Base-by-base conservation (phyloP, 331 rosid genomes). In the Telfairia occidentalis region DNA sequence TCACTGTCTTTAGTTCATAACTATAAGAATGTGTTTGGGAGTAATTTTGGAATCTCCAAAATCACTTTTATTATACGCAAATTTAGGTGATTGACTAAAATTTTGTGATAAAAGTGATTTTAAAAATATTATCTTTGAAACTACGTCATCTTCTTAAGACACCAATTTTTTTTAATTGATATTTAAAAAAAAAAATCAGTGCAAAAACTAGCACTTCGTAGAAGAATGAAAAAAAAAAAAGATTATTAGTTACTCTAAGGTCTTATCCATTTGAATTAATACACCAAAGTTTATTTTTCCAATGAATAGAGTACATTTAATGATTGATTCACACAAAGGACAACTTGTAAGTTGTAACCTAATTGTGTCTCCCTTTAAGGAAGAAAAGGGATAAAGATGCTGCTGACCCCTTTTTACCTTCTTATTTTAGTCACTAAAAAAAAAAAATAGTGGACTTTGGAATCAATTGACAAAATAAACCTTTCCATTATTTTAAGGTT, bases 281-380 rank as follows among this genome's bases (percentile, higher is more conserved):
- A 19, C 37, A 64, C 2, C 1, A 34, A 64, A 30, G 70, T 64
- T 35, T 37, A 16, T 37, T 35, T 35, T 6, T 64, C 15, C 16
- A 30, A 64, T 61, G 16, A 64, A 32, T 35, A 35, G 74, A 18
- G 45, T 24, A 45, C 1, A 70, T 13, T 46, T 26, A 48, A 71
- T 71, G 59, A 71, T 71, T 71, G 75, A 26, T 13, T 15, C 15
- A 28, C 5, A 18, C 16, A 71, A 46, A 71, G 59, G 75, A 46
- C 75, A 46, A n/a, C n/a, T n/a, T n/a, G n/a, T 7, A 46, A 46
- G 5, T 46, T 29, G 75, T 26, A 15, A 71, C 29, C 26, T 21
- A 46, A 71, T 16, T 71, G 21, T 69, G 75, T 71, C 59, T 18
- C 37, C 43, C 59, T 71, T 71, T 71, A 46, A 71, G 75, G 75